Evolutionary conservation across 371 early-diverging fungal species (phyloP), one percentile per base, ranked within the genome.

Genomic region (Mortierella polycephala): DNA sequence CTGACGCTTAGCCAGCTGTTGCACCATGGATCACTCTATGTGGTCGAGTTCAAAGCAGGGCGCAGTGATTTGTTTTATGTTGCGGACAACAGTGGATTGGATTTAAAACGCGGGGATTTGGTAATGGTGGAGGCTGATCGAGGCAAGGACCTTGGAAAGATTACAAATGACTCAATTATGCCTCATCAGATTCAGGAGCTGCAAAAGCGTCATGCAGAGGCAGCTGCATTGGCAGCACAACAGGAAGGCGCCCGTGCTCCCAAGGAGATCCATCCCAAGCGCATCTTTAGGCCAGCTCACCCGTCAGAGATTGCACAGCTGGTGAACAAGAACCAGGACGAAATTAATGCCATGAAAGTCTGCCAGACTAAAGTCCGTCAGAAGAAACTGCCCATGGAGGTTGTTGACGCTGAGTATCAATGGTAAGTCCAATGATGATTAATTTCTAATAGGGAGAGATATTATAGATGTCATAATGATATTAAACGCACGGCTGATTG

Each of bases 381-480:
- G 69, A 90, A 90, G 72, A 91, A 93, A 63, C 83, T 98, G 57
- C 92, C 92, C 6, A 98, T 98, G 99, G 91, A 96, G 64, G 92
- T 98, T 6, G 93, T 96, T 1, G 96, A 96, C 75, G 99, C 97
- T 14, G 99, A 98, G 84, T 98, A 95, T 75, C 99, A 98, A 84
- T 98, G 97, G 95, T 94, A 82, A 70, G 68, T 16, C 5, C n/a
- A 9, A 4, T 57, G 7, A 12, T 14, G 18, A 18, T 2, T 51
- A 30, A 30, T 2, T 51, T 51, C 9, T 3, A 51, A 51, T 16
- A 5, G 51, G 51, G 13, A 8, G 14, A 18, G 9, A 9, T 9
- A 18, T 8, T 50, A 20, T n/a, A 14, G 50, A n/a, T 50, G 50
- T 8, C 7, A 51, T 18, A 18, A 18, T 10, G 10, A 51, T 42